Evolutionary conservation across 2,329 filamentous ascomycete genomes (phyloP).

Genomic region (Aspergillus pseudotamarii): DNA sequence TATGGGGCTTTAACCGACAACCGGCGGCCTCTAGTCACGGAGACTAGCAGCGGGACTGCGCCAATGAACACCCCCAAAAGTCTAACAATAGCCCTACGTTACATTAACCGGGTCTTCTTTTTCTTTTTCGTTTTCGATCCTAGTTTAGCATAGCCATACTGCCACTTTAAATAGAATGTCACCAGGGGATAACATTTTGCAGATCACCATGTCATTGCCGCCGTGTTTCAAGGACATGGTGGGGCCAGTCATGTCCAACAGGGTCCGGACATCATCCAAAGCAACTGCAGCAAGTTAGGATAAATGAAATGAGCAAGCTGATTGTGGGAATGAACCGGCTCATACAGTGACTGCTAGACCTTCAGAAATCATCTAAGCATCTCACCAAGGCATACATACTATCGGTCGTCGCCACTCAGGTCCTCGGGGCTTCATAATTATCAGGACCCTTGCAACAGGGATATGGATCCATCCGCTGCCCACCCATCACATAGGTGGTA

Average conservation of each 20-base stretch:
- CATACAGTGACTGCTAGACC: neutral
- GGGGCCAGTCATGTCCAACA: neutral
- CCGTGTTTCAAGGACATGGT: neutral
- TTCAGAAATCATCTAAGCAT: neutral
- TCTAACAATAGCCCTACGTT: neutral
- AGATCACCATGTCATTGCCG: neutral
- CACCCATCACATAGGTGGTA: neutral
- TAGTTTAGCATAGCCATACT: neutral
- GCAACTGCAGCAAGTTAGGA: neutral
- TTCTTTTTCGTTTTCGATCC: neutral
- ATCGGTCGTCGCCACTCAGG: neutral
- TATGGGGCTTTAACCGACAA: neutral
- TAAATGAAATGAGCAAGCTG: neutral
- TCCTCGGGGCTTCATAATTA: neutral
- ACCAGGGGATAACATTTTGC: neutral
- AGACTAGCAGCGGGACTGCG: neutral
- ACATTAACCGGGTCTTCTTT: neutral
- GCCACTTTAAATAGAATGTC: neutral
- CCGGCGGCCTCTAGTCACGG: neutral
- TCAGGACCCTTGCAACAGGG: neutral
- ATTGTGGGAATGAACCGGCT: neutral
- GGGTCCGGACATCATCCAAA: neutral
- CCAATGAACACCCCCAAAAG: neutral
- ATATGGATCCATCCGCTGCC: neutral
- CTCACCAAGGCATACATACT: neutral